Evolutionary conservation across 208 protist genomes (phyloP).

Genomic region (Leptomonas seymouri): DNA sequence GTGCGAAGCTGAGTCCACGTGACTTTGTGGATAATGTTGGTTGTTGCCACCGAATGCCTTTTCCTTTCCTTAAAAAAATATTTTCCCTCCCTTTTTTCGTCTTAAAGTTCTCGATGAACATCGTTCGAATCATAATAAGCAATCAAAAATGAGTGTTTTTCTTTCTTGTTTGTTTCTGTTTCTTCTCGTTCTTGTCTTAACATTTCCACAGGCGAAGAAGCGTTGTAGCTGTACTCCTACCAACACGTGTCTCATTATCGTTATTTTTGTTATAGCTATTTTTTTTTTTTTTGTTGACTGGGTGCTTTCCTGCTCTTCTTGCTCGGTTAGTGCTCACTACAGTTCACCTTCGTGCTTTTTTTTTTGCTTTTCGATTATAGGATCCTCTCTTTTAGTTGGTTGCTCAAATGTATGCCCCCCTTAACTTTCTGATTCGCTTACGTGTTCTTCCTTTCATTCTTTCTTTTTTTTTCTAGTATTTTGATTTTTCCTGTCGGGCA

Average conservation of each 20-base stretch:
- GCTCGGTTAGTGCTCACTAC: background rate
- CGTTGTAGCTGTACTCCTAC: background rate
- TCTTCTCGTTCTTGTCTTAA: background rate
- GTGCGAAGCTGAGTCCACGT: too few species aligned
- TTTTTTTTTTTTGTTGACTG: background rate
- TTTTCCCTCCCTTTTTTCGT: background rate
- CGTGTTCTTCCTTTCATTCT: too few species aligned
- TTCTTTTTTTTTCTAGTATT: background rate
- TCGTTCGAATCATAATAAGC: background rate
- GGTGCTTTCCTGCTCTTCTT: background rate
- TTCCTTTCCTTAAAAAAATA: background rate
- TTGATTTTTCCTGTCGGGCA: background rate
- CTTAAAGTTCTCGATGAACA: background rate
- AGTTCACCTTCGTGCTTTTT: background rate
- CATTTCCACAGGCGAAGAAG: background rate
- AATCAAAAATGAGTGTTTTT: background rate
- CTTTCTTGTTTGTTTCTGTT: conserved; percentile 1
- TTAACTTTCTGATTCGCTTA: background rate
- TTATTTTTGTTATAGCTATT: background rate
- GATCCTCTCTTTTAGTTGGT: background rate
- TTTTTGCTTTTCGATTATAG: background rate
- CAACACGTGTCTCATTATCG: too few species aligned
- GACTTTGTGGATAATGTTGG: too few species aligned
- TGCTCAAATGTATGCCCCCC: background rate
- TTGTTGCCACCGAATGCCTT: background rate